Evolutionary conservation across 495 filamentous ascomycete genomes (phyloP).

Genomic region (Podospora fimiseda): DNA sequence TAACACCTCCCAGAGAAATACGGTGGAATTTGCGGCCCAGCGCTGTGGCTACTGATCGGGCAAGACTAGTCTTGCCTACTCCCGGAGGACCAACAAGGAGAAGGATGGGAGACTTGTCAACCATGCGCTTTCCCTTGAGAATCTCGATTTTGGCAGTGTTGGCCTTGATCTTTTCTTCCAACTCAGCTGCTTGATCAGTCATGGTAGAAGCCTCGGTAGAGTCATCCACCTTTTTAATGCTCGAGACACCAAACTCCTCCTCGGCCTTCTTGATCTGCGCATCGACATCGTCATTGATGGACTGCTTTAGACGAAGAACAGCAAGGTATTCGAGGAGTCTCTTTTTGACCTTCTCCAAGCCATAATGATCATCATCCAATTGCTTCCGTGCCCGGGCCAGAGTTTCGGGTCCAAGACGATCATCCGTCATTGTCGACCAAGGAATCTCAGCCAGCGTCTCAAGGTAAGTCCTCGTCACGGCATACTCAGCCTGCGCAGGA

Average conservation of each 20-base stretch:
- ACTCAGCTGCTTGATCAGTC: constrained; percentile 20
- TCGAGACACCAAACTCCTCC: constrained; percentile 46
- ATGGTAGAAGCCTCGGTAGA: constrained; percentile 7
- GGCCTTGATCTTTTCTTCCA: constrained; percentile 40
- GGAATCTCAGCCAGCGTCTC: constrained; percentile 94
- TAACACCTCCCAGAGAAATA: constrained; percentile 91
- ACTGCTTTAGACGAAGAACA: constrained; percentile 88
- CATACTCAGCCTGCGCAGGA: constrained; percentile 89
- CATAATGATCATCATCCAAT: constrained; percentile 94
- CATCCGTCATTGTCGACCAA: constrained; percentile 81
- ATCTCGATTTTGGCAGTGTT: constrained; percentile 57
- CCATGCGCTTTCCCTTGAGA: constrained; percentile 66
- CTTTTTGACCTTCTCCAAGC: constrained; percentile 96
- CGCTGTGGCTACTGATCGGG: constrained; percentile 86
- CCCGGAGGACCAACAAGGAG: constrained; percentile 92
- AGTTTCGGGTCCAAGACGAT: constrained; percentile 78
- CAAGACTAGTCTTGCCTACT: constrained; percentile 92
- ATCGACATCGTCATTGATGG: constrained; percentile 73
- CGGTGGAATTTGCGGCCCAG: constrained; percentile 94
- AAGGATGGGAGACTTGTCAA: constrained; percentile 93
- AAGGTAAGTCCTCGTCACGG: constrained; percentile 87
- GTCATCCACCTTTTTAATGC: constrained; percentile 14
- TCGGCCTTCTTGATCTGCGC: constrained; percentile 63
- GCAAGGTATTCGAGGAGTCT: constrained; percentile 91
- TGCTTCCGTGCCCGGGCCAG: constrained; percentile 76